phyloP scores from a whole-genome alignment of 257 asterid genomes.

The Solanum gandarillasii region DNA sequence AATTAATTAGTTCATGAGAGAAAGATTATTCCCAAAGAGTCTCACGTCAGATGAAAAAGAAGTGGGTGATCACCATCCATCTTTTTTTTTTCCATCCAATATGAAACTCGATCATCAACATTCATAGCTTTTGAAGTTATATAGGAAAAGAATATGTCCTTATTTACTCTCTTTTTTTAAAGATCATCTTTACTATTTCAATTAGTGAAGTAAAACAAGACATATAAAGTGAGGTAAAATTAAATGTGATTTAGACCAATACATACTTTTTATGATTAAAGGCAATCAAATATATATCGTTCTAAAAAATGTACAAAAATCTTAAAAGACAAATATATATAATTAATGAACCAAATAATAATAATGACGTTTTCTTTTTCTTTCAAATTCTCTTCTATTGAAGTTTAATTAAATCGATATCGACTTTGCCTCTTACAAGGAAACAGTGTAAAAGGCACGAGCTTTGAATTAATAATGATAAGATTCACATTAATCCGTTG shows the following conservation, averaged over 20 bases:
- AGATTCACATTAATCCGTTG: slow-evolving; percentile 9
- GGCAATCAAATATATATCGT: background rate
- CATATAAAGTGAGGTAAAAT: background rate
- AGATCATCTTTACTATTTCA: too few relatives aligned
- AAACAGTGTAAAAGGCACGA: background rate
- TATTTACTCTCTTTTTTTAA: too few relatives aligned
- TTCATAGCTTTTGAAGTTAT: background rate
- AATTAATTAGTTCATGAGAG: background rate
- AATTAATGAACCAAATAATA: background rate
- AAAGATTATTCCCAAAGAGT: too few relatives aligned
- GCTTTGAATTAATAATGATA: slow-evolving; percentile 14
- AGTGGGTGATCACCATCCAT: background rate
- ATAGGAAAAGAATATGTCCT: background rate
- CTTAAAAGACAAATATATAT: background rate
- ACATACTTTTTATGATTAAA: background rate
- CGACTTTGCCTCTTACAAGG: background rate
- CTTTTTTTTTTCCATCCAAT: too few relatives aligned
- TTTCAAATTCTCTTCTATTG: background rate
- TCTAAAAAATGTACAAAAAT: background rate
- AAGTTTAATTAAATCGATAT: background rate
- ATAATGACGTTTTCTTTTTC: background rate
- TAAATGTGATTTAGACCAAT: too few relatives aligned
- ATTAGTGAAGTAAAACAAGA: background rate
- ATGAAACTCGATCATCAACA: background rate
- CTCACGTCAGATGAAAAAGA: too few relatives aligned